Conservation (phyloP, 2,329 filamentous ascomycete species). For the Meredithiella fracta region DNA sequence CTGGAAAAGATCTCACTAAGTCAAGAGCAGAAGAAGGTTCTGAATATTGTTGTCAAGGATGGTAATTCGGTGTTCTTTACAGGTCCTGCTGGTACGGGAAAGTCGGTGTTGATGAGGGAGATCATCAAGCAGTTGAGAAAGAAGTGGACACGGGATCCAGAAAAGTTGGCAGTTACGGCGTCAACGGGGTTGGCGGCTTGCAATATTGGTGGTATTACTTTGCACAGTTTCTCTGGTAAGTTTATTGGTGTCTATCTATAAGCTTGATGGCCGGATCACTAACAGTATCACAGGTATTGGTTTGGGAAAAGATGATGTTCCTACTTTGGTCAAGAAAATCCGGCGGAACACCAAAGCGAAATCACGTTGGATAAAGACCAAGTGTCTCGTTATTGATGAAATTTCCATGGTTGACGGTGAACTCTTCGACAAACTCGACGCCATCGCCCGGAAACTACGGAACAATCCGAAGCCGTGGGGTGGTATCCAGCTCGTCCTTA, state of each 20-base stretch:
- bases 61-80: conserved; percentile 93
- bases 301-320: conserved; percentile 73
- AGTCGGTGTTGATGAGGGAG: conserved; percentile 85
- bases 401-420: conserved; percentile 98
- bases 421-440: conserved; percentile 87
- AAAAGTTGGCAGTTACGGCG: conserved; percentile 80
- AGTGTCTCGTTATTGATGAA: conserved; percentile 80
- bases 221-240: conserved; percentile 79
- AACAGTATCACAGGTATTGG: conserved; percentile 42
- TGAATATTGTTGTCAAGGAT: conserved; percentile 64
- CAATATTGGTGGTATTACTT: conserved; percentile 87
- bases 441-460: conserved; percentile 67
- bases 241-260: background rate
- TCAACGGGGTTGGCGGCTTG: conserved; percentile 92
- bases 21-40: conserved; percentile 69
- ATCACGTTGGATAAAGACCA: conserved; percentile 74
- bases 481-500: conserved; percentile 88
- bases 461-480: conserved; percentile 90
- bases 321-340: conserved; percentile 76
- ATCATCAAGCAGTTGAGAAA: conserved; percentile 69
- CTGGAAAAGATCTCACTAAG: conserved; percentile 47
- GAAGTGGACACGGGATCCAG: conserved; percentile 61
- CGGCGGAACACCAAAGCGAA: conserved; percentile 75
- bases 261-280: background rate
- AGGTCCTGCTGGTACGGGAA: conserved; percentile 88